Evolutionary conservation across 1,284 basidiomycete species (phyloP).

Genomic region (Psilocybe mexicana): DNA sequence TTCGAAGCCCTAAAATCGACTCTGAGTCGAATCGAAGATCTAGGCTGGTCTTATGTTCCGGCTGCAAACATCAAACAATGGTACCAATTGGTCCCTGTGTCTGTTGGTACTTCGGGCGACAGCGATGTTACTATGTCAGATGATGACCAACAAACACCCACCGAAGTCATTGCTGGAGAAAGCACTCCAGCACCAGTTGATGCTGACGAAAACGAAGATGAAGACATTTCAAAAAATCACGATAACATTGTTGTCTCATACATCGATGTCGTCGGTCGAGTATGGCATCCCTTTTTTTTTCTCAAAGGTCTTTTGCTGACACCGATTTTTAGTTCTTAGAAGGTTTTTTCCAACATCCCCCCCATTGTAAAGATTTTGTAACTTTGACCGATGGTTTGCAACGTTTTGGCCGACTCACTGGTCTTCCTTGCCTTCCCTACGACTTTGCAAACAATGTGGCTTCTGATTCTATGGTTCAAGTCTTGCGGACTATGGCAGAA

Average conservation of each 20-base stretch:
- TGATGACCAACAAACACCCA: slow-evolving; percentile 16
- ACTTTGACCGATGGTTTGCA: slow-evolving; percentile 73
- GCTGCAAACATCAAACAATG: slow-evolving; percentile 62
- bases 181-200: slow-evolving; percentile 24
- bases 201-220: slow-evolving; percentile 41
- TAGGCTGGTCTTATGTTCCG: slow-evolving; percentile 63
- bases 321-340: slow-evolving; percentile 72
- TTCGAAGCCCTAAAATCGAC: slow-evolving; percentile 75
- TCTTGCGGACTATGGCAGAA: slow-evolving; percentile 89
- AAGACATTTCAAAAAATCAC: slow-evolving; percentile 49
- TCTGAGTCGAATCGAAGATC: slow-evolving; percentile 71
- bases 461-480: slow-evolving; percentile 84
- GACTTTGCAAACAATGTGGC: slow-evolving; percentile 84
- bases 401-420: slow-evolving; percentile 75
- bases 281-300: slow-evolving; percentile 33
- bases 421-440: slow-evolving; percentile 86
- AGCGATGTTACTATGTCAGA: slow-evolving; percentile 57
- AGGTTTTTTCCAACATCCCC: slow-evolving; percentile 89
- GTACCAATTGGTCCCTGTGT: slow-evolving; percentile 55
- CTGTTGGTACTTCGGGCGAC: slow-evolving; percentile 27
- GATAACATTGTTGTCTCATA: slow-evolving; percentile 76
- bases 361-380: slow-evolving; percentile 92
- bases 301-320: slow-evolving; percentile 8
- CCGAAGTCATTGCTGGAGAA: slow-evolving; percentile 18
- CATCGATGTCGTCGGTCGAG: slow-evolving; percentile 75